Base-by-base conservation (phyloP, 1,284 basidiomycete genomes). In the Trichosporon sp. region DNA sequence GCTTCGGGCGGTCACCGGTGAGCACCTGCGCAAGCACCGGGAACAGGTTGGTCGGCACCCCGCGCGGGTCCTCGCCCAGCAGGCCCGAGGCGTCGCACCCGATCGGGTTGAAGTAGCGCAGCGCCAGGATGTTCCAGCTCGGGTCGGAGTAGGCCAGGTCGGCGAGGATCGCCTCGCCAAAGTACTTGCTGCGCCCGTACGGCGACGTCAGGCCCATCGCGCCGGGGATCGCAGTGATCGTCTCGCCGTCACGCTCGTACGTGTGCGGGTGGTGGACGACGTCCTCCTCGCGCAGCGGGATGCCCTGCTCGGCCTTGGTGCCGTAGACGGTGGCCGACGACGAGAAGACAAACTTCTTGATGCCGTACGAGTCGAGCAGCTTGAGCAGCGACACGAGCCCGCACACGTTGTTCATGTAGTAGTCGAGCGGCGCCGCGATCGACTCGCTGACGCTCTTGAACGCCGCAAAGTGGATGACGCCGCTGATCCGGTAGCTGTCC, bases 21-120 rank as follows among this genome's bases (percentile, higher is more conserved):
- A 76, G 72, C 3, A 76, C 75, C 51, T 74, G 70, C 5, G 71
- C 71, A 12, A 75, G 69, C 23, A 76, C 68, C 2, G 75, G 74
- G 66, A 75, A 74, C 1, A 76, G 67, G 58, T 76, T 76, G 44
- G 73, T 73, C 2, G 75, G 72, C 9, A 53, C 64, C 13, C 60
- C 66, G 1, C 69, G 69, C 13, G 69, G 69, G 66, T 70, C 73
- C 67, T 76, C 75, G 34, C 75, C 74, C 12, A 76, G 73, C 38
- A 73, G 65, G 6, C 75, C 75, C 6, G 74, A 75, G 2, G 72
- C 68, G 60, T 76, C 71, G 34, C 73, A 74, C 6, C 75, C 75
- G 65, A 73, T 73, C 12, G 75, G 75, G 58, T 76, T 76, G 44
- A 73, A 72, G 64, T 76, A 76, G 32, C 75, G 71, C 18, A 76